These are phyloP conservation scores for Fusarium sp. DNA, from an alignment of 2,329 filamentous ascomycete species.

Conservation along the genomic window DNA sequence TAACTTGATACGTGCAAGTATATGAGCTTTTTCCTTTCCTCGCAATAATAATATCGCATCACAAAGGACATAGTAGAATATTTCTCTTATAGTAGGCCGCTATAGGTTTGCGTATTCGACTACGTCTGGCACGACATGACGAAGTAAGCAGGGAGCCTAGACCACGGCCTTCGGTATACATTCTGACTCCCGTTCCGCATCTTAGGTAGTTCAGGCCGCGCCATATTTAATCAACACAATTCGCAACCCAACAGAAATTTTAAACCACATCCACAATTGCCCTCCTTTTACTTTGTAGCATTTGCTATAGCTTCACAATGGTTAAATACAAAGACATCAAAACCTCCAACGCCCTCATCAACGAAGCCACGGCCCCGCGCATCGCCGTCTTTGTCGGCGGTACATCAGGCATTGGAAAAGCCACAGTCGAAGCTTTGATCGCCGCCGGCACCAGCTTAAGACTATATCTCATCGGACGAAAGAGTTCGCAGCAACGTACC, in stretches of 20 bases:
- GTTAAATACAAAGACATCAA: conserved; percentile 54
- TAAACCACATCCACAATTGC: not conserved
- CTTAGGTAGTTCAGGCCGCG: not conserved
- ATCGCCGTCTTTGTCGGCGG: conserved; percentile 61
- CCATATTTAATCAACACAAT: not conserved
- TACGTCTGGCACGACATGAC: too few species aligned
- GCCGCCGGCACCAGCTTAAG: conserved; percentile 52
- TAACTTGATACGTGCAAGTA: too few species aligned
- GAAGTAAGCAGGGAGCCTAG: too few species aligned
- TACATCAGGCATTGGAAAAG: conserved; percentile 61
- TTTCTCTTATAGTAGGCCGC: too few species aligned
- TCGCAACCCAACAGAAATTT: not conserved
- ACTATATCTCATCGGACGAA: conserved; percentile 60
- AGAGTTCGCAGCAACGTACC: conserved; percentile 50
- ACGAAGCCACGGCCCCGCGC: conserved; percentile 53
- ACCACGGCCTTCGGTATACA: not conserved
- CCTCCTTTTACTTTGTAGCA: not conserved
- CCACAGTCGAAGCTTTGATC: conserved; percentile 56
- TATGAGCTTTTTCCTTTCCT: too few species aligned
- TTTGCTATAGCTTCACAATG: conserved; percentile 33
- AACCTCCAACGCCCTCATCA: conserved; percentile 57
- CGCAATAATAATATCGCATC: too few species aligned
- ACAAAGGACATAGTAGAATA: too few species aligned
- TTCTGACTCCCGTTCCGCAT: not conserved
- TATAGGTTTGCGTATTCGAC: too few species aligned